These are phyloP conservation scores for Taiozyma sp. DNA, from an alignment of 1,139 yeast genomes.

Conservation along the genomic window DNA sequence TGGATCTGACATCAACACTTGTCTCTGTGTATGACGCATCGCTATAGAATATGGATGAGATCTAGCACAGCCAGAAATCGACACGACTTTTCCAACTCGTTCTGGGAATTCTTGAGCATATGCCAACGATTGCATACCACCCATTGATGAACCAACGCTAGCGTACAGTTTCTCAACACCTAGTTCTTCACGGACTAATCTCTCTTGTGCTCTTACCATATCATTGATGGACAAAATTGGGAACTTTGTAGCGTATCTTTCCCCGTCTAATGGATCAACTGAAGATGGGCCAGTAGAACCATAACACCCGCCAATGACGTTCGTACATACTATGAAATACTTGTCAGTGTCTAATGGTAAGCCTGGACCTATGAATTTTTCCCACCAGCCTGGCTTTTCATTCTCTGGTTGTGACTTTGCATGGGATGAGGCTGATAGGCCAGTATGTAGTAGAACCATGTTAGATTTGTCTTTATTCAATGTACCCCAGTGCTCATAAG, in stretches of 20 bases:
- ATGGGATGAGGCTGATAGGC: constrained; percentile 89
- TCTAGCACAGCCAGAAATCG: constrained; percentile 87
- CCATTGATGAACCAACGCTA: constrained; percentile 90
- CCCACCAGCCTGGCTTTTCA: constrained; percentile 92
- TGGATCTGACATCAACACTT: constrained; percentile 90
- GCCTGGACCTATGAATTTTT: constrained; percentile 83
- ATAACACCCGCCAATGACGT: constrained; percentile 89
- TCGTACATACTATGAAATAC: constrained; percentile 80
- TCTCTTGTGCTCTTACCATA: constrained; percentile 85
- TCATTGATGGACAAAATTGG: constrained; percentile 84
- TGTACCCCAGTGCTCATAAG: constrained; percentile 89
- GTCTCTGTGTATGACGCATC: constrained; percentile 88
- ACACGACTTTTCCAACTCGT: constrained; percentile 62
- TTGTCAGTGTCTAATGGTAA: constrained; percentile 73
- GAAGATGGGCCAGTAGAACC: constrained; percentile 95
- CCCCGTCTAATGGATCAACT: constrained; percentile 59
- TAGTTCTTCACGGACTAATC: constrained; percentile 55
- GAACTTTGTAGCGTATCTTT: constrained; percentile 77
- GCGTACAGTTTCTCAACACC: constrained; percentile 65
- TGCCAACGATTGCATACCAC: constrained; percentile 94
- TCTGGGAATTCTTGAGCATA: constrained; percentile 82
- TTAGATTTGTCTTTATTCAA: constrained; percentile 59
- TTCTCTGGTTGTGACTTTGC: constrained; percentile 81
- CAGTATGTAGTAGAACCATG: constrained; percentile 80
- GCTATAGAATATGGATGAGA: constrained; percentile 95